These are phyloP conservation scores for Diaporthe helianthi DNA, from an alignment of 2,329 filamentous ascomycete genomes.

Conservation along the genomic window DNA sequence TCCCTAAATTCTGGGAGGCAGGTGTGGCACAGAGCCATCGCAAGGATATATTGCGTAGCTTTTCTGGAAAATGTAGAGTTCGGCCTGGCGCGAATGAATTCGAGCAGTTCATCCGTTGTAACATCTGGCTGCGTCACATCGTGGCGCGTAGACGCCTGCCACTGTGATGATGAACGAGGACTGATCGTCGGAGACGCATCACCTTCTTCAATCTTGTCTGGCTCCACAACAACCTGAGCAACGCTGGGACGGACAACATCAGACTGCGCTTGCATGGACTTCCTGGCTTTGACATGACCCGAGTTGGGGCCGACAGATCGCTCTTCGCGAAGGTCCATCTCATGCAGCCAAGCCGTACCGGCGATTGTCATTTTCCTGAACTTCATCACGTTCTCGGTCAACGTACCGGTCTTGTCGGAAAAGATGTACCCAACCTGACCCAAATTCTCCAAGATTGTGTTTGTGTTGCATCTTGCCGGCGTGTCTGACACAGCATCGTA, in stretches of 20 bases:
- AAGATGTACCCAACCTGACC: conserved; percentile 92
- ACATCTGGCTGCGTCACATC: conserved; percentile 62
- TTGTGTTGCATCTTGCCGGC: conserved; percentile 87
- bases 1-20: conserved; percentile 82
- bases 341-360: conserved; percentile 87
- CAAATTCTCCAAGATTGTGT: conserved; percentile 92
- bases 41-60: conserved; percentile 82
- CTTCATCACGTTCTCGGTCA: conserved; percentile 95
- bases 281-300: conserved; percentile 35
- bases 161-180: conserved; percentile 56
- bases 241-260: background rate
- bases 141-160: conserved; percentile 56
- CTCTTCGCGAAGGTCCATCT: conserved; percentile 67
- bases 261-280: conserved; percentile 41
- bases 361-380: conserved; percentile 92
- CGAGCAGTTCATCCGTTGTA: conserved; percentile 76
- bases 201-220: conserved; percentile 35
- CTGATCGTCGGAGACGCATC: conserved; percentile 43
- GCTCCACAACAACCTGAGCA: conserved; percentile 27
- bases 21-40: conserved; percentile 87
- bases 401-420: conserved; percentile 91
- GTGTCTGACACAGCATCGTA: conserved; percentile 86
- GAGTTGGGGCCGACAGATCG: conserved; percentile 24
- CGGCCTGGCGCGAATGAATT: conserved; percentile 78
- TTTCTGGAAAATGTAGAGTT: conserved; percentile 79